These are phyloP conservation scores for Puccinia triticina DNA, from an alignment of 1,284 basidiomycete species.

Conservation along the genomic window DNA sequence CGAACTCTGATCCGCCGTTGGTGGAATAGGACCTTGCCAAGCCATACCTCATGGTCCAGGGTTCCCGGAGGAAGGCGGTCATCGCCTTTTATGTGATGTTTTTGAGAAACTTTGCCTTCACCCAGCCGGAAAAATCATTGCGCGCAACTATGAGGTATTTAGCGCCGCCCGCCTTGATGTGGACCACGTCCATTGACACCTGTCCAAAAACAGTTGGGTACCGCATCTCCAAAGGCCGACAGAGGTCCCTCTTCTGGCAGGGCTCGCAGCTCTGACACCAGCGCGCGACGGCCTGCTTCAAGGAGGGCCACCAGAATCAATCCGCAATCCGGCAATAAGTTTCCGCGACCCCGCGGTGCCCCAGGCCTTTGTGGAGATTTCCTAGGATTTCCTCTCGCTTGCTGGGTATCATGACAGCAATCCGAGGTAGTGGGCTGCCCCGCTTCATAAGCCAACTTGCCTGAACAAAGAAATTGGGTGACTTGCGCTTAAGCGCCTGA, in stretches of 20 bases:
- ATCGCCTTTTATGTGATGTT: constrained; percentile 4
- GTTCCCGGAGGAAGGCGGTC: not conserved
- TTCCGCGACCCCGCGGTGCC: not conserved
- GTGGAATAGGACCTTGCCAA: not conserved
- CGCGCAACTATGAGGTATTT: constrained; percentile 43
- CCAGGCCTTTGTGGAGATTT: not conserved
- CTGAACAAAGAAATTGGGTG: not conserved
- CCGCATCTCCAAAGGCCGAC: not conserved
- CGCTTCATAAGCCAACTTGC: not conserved
- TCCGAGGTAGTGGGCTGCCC: not conserved
- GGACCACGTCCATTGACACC: constrained; percentile 10
- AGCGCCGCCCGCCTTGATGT: constrained; percentile 35
- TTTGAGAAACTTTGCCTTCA: constrained; percentile 16
- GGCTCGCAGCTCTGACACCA: not conserved
- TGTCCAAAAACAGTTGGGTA: not conserved
- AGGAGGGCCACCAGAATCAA: not conserved
- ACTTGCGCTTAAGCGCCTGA: not conserved
- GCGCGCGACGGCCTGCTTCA: not conserved
- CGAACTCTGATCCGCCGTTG: constrained; percentile 1
- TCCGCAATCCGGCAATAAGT: not conserved
- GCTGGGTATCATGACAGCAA: not conserved
- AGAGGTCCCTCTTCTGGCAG: not conserved
- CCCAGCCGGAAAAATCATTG: constrained; percentile 49
- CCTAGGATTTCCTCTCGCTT: not conserved
- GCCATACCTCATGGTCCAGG: constrained; percentile 33